Evolutionary conservation across 164 flowering plant species (phyloP).

Genomic region (Vitis rupestris): DNA sequence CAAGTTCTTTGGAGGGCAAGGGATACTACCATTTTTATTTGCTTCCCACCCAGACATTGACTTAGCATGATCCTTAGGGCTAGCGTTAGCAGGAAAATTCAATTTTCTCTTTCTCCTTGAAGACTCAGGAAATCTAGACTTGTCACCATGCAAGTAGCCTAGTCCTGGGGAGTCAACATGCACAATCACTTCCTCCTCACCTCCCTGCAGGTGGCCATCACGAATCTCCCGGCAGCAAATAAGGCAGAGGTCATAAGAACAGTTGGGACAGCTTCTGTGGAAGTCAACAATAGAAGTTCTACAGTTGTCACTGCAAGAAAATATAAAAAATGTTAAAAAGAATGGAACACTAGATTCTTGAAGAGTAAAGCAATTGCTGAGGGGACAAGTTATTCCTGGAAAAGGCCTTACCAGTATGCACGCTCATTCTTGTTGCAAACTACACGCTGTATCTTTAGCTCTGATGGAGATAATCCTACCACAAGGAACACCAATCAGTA

Average conservation of each 20-base stretch:
- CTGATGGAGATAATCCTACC: constrained; percentile 34
- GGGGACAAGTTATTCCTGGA: neutral
- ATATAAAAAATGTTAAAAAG: neutral
- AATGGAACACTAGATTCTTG: neutral
- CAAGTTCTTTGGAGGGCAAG: constrained; percentile 41
- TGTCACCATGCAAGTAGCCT: constrained; percentile 48
- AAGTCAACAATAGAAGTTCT: constrained; percentile 60
- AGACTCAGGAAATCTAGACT: neutral
- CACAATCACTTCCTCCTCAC: constrained; percentile 23
- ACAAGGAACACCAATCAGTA: neutral
- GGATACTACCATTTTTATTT: constrained; percentile 44
- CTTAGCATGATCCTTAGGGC: constrained; percentile 4
- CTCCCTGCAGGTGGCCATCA: constrained; percentile 33
- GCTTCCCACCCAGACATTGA: constrained; percentile 35
- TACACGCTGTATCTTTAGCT: constrained; percentile 25
- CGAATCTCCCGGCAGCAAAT: constrained; percentile 63
- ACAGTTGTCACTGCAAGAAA: constrained; percentile 53
- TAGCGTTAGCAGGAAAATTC: constrained; percentile 1
- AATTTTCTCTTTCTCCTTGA: neutral
- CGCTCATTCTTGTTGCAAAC: constrained; percentile 37
- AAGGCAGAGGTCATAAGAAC: constrained; percentile 66
- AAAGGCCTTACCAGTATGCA: constrained; percentile 44
- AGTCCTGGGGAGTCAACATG: constrained; percentile 21
- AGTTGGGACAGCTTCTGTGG: constrained; percentile 56
- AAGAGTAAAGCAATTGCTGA: neutral